These are phyloP conservation scores for Casuarina equisetifolia DNA, from an alignment of 306 rosid species.

Conservation along the genomic window DNA sequence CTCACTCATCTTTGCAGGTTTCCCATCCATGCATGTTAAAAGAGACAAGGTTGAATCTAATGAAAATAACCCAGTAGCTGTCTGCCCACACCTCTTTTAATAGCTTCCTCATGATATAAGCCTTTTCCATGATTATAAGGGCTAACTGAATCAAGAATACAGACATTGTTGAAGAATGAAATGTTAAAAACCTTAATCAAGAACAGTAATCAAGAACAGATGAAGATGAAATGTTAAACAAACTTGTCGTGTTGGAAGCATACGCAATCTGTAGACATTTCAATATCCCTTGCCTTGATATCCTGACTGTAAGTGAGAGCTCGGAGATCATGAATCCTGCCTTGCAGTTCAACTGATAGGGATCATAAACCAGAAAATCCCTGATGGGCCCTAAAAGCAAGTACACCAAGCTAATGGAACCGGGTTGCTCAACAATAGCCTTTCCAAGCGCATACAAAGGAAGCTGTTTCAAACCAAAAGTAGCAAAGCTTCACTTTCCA, in stretches of 20 bases:
- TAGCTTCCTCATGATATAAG: slow-evolving; percentile 78
- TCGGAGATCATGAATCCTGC: slow-evolving; percentile 73
- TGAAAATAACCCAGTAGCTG: slow-evolving; percentile 87
- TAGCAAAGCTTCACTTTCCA: no score
- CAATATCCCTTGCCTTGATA: slow-evolving; percentile 70
- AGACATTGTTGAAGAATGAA: not conserved
- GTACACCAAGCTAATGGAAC: slow-evolving; percentile 4
- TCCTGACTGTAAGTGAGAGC: slow-evolving; percentile 79
- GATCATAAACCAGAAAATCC: slow-evolving; percentile 76
- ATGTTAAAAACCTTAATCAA: no score
- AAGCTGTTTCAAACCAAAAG: no score
- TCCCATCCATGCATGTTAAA: not conserved
- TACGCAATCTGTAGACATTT: slow-evolving; percentile 54
- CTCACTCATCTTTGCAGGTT: not conserved
- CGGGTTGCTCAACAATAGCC: not conserved
- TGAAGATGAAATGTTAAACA: slow-evolving; percentile 5
- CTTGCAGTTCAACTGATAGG: slow-evolving; percentile 87
- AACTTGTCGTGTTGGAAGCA: slow-evolving; percentile 87
- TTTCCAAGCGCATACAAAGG: no score
- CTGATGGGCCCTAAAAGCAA: slow-evolving; percentile 61
- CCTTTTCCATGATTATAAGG: not conserved
- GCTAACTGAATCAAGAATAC: not conserved
- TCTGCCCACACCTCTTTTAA: slow-evolving; percentile 64
- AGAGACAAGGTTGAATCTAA: slow-evolving; percentile 22
- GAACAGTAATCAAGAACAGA: no score